Percentiles rank a stretch among this genome's conserved stretches.
phyloP scores from a whole-genome alignment of 2,329 filamentous ascomycete species.

The Cryphonectria japonica region DNA sequence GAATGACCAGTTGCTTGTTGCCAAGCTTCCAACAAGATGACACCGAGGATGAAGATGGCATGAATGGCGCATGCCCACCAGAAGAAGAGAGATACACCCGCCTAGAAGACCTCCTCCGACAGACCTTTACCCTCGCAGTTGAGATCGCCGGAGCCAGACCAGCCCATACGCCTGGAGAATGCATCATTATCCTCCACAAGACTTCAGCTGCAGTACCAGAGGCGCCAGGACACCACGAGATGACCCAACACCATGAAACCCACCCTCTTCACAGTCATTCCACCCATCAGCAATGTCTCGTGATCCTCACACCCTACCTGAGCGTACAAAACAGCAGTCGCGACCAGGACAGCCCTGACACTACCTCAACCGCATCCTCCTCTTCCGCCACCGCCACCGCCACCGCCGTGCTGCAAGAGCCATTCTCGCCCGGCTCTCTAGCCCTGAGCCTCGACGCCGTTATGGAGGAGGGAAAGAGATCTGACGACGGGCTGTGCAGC shows the following conservation, averaged over 20 bases:
- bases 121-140: slow-evolving; percentile 20
- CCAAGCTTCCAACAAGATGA: not conserved
- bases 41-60: not conserved
- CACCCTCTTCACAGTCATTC: not conserved
- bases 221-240: not conserved
- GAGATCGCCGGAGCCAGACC: slow-evolving; percentile 15
- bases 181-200: slow-evolving; percentile 16
- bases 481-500: slow-evolving; percentile 12
- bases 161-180: slow-evolving; percentile 1
- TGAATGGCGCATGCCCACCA: not conserved
- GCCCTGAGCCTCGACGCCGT: slow-evolving; percentile 26
- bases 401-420: slow-evolving; percentile 20
- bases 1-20: not conserved
- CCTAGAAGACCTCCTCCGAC: slow-evolving; percentile 19
- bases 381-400: not conserved
- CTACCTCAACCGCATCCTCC: slow-evolving; percentile 2
- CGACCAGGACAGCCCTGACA: slow-evolving; percentile 5
- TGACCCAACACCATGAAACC: not conserved
- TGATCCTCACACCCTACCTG: not conserved
- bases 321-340: not conserved
- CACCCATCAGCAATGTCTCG: not conserved
- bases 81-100: slow-evolving; percentile 11
- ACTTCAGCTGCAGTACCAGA: slow-evolving; percentile 1
- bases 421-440: slow-evolving; percentile 20
- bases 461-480: slow-evolving; percentile 11